A percentile compares a stretch with the other conserved stretches of the same genome.
Conservation (phyloP, 805 yeast species). For the Saccharomycopsis selenospora region DNA sequence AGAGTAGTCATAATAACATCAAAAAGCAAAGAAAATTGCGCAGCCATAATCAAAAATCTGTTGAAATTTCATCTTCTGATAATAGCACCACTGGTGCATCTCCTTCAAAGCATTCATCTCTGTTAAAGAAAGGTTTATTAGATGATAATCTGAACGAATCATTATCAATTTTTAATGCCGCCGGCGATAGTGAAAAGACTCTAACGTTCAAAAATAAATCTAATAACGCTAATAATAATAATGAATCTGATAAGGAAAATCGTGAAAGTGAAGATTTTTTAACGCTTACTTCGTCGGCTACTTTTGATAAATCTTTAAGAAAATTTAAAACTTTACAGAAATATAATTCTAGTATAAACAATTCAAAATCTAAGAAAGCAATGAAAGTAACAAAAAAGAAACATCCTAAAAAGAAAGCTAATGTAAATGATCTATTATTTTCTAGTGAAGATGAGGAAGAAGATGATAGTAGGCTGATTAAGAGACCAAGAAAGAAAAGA, state of each 20-base stretch:
- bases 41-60: neutral
- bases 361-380: slow-evolving; percentile 3
- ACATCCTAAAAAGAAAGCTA: neutral
- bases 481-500: slow-evolving; percentile 4
- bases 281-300: slow-evolving; percentile 2
- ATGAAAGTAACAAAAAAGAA: slow-evolving; percentile 15
- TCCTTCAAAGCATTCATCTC: neutral
- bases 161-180: neutral
- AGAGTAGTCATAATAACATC: neutral
- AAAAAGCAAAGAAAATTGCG: neutral
- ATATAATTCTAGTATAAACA: slow-evolving; percentile 13
- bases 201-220: neutral
- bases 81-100: neutral
- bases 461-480: neutral
- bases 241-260: neutral
- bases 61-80: neutral
- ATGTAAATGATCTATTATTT: slow-evolving; percentile 12
- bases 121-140: slow-evolving; percentile 6
- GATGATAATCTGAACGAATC: slow-evolving; percentile 20
- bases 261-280: slow-evolving; percentile 14
- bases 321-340: slow-evolving; percentile 13
- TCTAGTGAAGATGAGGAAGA: slow-evolving; percentile 12
- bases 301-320: slow-evolving; percentile 14
- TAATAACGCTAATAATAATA: neutral
- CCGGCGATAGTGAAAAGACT: neutral